phyloP scores from a whole-genome alignment of 2,329 filamentous ascomycete species.

The Teratosphaeria zuluensis region DNA sequence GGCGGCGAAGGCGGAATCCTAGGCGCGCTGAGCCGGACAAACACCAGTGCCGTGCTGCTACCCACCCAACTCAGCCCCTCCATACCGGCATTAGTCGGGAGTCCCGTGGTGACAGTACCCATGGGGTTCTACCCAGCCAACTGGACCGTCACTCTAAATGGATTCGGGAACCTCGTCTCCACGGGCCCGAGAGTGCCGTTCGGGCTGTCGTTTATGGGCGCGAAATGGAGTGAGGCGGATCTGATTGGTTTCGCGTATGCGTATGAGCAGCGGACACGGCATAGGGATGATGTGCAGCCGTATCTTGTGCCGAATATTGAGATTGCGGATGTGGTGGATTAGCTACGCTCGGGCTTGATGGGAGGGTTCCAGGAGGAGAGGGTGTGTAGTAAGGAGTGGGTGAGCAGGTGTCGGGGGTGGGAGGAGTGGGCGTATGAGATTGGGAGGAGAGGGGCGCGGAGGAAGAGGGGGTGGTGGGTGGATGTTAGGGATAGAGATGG shows the following conservation, averaged over 20 bases:
- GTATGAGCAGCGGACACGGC: slow-evolving; percentile 53
- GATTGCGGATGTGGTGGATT: slow-evolving; percentile 32
- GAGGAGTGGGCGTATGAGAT: slow-evolving; percentile 6
- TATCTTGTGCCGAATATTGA: slow-evolving; percentile 42
- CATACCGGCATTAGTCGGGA: slow-evolving; percentile 47
- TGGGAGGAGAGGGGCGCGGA: slow-evolving; percentile 3
- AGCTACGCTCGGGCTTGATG: slow-evolving; percentile 3
- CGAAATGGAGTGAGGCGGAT: slow-evolving; percentile 50
- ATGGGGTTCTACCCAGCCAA: slow-evolving; percentile 47
- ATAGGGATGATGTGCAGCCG: slow-evolving; percentile 38
- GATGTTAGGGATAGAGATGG: slow-evolving; percentile 2
- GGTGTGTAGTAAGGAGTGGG: slow-evolving; percentile 7
- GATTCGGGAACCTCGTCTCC: slow-evolving; percentile 42
- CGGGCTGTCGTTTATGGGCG: slow-evolving; percentile 54
- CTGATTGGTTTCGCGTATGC: slow-evolving; percentile 59
- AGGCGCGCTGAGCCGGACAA: slow-evolving; percentile 47
- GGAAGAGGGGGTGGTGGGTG: slow-evolving; percentile 4
- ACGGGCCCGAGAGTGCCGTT: slow-evolving; percentile 49
- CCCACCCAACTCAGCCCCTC: slow-evolving; percentile 42
- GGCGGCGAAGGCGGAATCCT: slow-evolving; percentile 52
- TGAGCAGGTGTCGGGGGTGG: slow-evolving; percentile 5
- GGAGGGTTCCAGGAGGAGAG: neutral
- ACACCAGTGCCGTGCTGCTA: slow-evolving; percentile 53
- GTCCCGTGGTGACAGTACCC: slow-evolving; percentile 54
- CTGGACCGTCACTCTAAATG: slow-evolving; percentile 37